Base-by-base conservation (phyloP, 805 yeast species). In the Myxozyma neotropica region DNA sequence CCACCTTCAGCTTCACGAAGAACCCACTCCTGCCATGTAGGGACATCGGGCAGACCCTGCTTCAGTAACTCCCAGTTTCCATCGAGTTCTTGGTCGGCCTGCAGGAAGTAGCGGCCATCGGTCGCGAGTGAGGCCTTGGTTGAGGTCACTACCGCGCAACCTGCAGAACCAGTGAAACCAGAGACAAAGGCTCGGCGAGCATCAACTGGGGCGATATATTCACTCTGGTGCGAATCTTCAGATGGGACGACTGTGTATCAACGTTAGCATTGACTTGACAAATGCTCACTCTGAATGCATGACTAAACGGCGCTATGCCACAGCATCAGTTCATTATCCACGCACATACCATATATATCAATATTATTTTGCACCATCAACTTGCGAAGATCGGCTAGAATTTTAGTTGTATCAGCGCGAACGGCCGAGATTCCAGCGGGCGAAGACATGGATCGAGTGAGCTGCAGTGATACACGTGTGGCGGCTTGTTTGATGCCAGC, bases 191-290 rank as follows among this genome's bases (percentile, higher is more conserved):
- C 87, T 58, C 97, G 79, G 67, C 97, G 82, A 71, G 87, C 89
- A 72, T 93, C 98, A 13, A 86, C 83, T 1, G 80, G 75, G 0
- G 94, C 81, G 6, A 93, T 93, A 68, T 92, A 92, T 75, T 93
- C 99, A 27, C 92, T 84, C 72, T 88, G 93, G 73, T 93, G 99
- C 68, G 89, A 96, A 71, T 93, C 99, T 71, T 90, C 97, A 42
- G 95, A 85, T 21, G 93, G 90, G 8, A 89, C 82, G 27, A 84
- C 70, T 66, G 27, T 10, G 8, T 46, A 12, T 13, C 35, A 33
- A 24, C 29, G 21, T 17, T 17, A 17, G 21, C 42, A 27, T 19
- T 8, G 12, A n/a, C 8, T 50, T 15, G 21, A 8, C 8, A 31
- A 12, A 24, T n/a, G 13, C 36, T 19, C n/a, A 13, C 17, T n/a